phyloP scores from a whole-genome alignment of 352 stramenopile species.

The Phytophthora syringae region DNA sequence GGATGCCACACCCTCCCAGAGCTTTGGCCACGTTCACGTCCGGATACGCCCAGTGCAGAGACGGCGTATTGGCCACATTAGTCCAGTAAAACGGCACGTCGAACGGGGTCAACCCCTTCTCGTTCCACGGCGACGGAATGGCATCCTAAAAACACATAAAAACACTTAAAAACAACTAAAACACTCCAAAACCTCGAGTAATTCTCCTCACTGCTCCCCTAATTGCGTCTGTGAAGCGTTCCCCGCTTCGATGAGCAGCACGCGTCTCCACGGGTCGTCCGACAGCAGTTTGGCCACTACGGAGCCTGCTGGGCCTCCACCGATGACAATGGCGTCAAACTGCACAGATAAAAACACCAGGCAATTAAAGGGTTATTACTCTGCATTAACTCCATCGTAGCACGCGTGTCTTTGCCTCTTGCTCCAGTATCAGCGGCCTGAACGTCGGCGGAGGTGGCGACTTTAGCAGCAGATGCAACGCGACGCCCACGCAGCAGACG shows the following conservation, averaged over 20 bases:
- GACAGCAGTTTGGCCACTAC: slow-evolving; percentile 61
- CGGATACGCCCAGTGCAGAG: slow-evolving; percentile 78
- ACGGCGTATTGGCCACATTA: slow-evolving; percentile 72
- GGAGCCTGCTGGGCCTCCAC: slow-evolving; percentile 61
- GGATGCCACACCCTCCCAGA: slow-evolving; percentile 87
- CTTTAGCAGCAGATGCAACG: slow-evolving; percentile 16
- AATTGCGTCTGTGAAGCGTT: slow-evolving; percentile 61
- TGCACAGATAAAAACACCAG: slow-evolving; percentile 14
- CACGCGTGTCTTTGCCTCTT: slow-evolving; percentile 30
- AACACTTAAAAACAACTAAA: too few relatives aligned
- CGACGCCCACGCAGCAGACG: slow-evolving; percentile 23
- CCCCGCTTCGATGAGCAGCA: slow-evolving; percentile 74
- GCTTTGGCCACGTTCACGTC: slow-evolving; percentile 86
- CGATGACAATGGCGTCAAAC: slow-evolving; percentile 73
- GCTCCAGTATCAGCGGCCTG: slow-evolving; percentile 23
- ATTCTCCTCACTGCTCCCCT: slow-evolving; percentile 49
- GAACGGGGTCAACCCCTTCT: slow-evolving; percentile 67
- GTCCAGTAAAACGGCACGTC: slow-evolving; percentile 90
- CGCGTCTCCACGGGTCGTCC: slow-evolving; percentile 60
- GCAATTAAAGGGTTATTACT: too few relatives aligned
- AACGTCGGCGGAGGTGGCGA: background rate
- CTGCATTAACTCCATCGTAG: too few relatives aligned
- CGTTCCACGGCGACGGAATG: slow-evolving; percentile 49
- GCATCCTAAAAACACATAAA: slow-evolving; percentile 28
- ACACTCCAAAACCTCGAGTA: background rate